Conservation (phyloP, 371 early-diverging fungal species). For the Mucor plumbeus region DNA sequence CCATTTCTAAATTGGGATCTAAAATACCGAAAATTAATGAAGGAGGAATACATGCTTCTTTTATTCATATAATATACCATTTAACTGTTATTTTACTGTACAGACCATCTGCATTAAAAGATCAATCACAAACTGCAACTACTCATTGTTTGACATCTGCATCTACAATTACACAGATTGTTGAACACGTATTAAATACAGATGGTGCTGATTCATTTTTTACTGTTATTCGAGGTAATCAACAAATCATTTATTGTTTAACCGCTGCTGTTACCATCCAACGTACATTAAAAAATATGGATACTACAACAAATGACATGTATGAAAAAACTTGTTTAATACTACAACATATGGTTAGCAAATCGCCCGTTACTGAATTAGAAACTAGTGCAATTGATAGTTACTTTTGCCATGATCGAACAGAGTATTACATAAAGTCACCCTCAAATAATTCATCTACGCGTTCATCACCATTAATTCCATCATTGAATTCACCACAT, state of each 20-base stretch:
- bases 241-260: conserved; percentile 47
- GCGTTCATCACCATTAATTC: conserved; percentile 26
- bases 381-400: not conserved
- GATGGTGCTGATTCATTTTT: conserved; percentile 31
- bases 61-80: conserved; percentile 31
- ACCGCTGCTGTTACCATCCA: conserved; percentile 46
- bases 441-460: conserved; percentile 34
- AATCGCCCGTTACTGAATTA: conserved; percentile 30
- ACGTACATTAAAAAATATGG: not conserved
- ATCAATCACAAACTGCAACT: not conserved
- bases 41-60: conserved; percentile 2
- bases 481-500: conserved; percentile 20
- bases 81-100: conserved; percentile 25
- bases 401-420: not conserved
- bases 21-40: conserved; percentile 12
- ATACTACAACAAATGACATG: not conserved
- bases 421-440: conserved; percentile 12
- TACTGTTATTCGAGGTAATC: conserved; percentile 36
- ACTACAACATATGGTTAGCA: conserved; percentile 10
- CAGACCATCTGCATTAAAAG: conserved; percentile 24
- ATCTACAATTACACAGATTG: conserved; percentile 33
- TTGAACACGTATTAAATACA: conserved; percentile 26
- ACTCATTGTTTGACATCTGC: conserved; percentile 38
- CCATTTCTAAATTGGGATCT: conserved; percentile 12
- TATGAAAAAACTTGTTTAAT: conserved; percentile 18